Percentiles rank a stretch among this genome's conserved stretches.
These are phyloP conservation scores for Plectosphaerella sp. DNA, from an alignment of 2,329 filamentous ascomycete species.

Conservation along the genomic window DNA sequence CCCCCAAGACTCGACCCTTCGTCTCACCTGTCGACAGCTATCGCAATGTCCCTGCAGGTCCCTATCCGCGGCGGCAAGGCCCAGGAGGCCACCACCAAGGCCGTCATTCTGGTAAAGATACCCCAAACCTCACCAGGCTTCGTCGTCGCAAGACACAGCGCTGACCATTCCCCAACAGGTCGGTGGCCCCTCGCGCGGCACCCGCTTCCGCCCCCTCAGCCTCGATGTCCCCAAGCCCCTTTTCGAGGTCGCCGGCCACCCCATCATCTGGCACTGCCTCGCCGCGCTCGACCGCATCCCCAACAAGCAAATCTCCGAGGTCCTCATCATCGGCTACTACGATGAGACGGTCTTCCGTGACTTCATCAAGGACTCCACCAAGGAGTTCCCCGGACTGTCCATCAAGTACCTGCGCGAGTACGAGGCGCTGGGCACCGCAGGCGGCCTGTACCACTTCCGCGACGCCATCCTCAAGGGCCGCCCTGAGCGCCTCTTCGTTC, in stretches of 20 bases:
- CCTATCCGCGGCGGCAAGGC: conserved; percentile 47
- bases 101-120: conserved; percentile 76
- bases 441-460: conserved; percentile 97
- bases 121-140: neutral
- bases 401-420: conserved; percentile 98
- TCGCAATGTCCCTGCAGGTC: conserved; percentile 52
- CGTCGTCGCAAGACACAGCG: conserved; percentile 10
- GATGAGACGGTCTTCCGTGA: conserved; percentile 95
- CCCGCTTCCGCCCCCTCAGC: conserved; percentile 88
- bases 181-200: conserved; percentile 91
- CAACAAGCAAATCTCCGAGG: conserved; percentile 76
- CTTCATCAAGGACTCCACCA: conserved; percentile 88
- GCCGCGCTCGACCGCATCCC: conserved; percentile 86
- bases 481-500: conserved; percentile 91
- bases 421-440: conserved; percentile 90
- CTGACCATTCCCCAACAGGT: conserved; percentile 53
- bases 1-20: too few species aligned
- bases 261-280: conserved; percentile 97
- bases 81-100: conserved; percentile 71
- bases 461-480: conserved; percentile 96
- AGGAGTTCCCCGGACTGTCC: conserved; percentile 80
- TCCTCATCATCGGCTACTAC: conserved; percentile 98
- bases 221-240: conserved; percentile 97
- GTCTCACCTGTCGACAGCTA: too few species aligned
- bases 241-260: conserved; percentile 96